These are phyloP conservation scores for Saturnispora dispora DNA, from an alignment of 805 yeast genomes.

Conservation along the genomic window DNA sequence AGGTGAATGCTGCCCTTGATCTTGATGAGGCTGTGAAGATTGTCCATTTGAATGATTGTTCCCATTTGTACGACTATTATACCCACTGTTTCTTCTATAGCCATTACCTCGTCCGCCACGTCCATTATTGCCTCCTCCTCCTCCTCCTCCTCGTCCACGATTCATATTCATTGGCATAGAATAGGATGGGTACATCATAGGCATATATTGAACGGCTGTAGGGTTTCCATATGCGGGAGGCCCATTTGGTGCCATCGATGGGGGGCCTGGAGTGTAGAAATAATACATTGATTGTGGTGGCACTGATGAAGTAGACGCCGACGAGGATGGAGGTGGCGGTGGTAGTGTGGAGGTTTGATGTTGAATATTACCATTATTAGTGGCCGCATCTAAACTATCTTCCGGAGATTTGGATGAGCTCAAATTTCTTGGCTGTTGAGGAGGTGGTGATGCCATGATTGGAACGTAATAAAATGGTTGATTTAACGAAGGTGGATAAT, in stretches of 20 bases:
- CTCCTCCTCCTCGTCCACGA: neutral
- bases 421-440: neutral
- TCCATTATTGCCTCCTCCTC: neutral
- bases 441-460: neutral
- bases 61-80: slow-evolving; percentile 9
- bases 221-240: neutral
- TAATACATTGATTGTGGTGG: slow-evolving; percentile 3
- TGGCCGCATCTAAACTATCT: neutral
- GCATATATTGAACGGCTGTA: neutral
- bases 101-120: neutral
- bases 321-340: neutral
- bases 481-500: neutral
- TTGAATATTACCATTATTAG: neutral
- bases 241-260: neutral
- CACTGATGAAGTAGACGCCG: neutral
- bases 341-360: neutral
- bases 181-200: slow-evolving; percentile 1
- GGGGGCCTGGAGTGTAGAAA: neutral
- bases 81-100: neutral
- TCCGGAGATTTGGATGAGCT: neutral
- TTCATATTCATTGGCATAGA: neutral
- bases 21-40: neutral
- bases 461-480: slow-evolving; percentile 2
- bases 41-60: slow-evolving; percentile 1
- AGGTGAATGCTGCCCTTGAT: neutral